Conservation (phyloP, 2,329 filamentous ascomycete genomes). For the Pseudopithomyces maydicus region DNA sequence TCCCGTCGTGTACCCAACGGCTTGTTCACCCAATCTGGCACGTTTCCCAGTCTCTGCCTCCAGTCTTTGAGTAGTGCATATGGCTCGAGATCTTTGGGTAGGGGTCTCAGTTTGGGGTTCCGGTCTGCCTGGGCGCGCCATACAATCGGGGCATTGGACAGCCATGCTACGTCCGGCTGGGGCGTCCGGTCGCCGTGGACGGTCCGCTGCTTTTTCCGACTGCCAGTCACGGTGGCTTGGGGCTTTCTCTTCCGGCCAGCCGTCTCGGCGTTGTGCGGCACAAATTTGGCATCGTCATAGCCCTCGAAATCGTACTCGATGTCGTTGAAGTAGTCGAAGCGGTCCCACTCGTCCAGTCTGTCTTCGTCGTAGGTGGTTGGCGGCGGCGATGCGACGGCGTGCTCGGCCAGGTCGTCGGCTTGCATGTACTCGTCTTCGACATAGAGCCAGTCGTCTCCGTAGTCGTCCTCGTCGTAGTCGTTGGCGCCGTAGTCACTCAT, state of each 20-base stretch:
- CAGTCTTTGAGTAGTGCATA: slow-evolving; percentile 53
- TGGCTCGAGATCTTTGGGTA: slow-evolving; percentile 35
- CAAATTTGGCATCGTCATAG: slow-evolving; percentile 50
- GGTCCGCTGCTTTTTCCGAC: slow-evolving; percentile 34
- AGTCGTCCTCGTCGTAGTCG: slow-evolving; percentile 36
- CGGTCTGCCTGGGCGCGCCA: slow-evolving; percentile 37
- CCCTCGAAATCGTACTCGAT: slow-evolving; percentile 55
- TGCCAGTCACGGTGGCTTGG: slow-evolving; percentile 12
- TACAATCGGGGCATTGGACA: slow-evolving; percentile 36
- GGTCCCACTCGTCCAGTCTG: slow-evolving; percentile 49
- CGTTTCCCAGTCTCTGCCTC: slow-evolving; percentile 45
- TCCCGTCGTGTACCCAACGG: not conserved
- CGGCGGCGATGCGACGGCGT: slow-evolving; percentile 51
- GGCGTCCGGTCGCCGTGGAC: slow-evolving; percentile 5
- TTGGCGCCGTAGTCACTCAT: slow-evolving; percentile 52
- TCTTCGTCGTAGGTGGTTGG: slow-evolving; percentile 41
- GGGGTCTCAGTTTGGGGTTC: slow-evolving; percentile 26
- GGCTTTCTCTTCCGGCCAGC: slow-evolving; percentile 39
- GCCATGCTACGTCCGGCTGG: slow-evolving; percentile 11
- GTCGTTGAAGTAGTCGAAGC: slow-evolving; percentile 55
- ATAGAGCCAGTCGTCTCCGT: slow-evolving; percentile 52
- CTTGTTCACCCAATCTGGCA: slow-evolving; percentile 29
- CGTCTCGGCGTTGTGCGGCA: slow-evolving; percentile 23
- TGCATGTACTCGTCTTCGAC: slow-evolving; percentile 51
- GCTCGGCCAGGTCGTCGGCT: slow-evolving; percentile 57